Percentiles rank a stretch among this genome's conserved stretches.
Conservation (phyloP, 495 filamentous ascomycete genomes). For the Tuber umbilicatum region DNA sequence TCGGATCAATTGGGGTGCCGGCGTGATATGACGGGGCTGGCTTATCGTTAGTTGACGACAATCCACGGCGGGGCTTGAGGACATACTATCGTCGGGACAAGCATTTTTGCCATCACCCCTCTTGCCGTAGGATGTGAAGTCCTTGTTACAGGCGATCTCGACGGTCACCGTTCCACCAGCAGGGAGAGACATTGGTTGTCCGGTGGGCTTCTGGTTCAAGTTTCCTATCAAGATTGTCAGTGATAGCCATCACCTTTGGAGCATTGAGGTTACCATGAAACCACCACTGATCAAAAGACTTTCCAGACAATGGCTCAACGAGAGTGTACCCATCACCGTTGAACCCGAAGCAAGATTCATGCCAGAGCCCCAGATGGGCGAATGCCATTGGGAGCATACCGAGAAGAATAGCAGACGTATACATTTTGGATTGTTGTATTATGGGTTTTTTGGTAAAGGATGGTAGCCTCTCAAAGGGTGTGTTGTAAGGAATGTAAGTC, state of each 20-base stretch:
- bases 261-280: conserved; percentile 28
- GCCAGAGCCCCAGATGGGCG: conserved; percentile 25
- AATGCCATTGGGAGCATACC: conserved; percentile 21
- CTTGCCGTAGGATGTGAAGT: conserved; percentile 48
- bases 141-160: conserved; percentile 52
- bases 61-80: conserved; percentile 44
- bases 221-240: conserved; percentile 15
- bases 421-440: conserved; percentile 15
- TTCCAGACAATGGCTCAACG: conserved; percentile 20
- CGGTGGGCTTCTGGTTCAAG: conserved; percentile 32
- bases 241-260: neutral
- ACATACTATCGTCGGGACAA: conserved; percentile 42
- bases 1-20: conserved; percentile 46
- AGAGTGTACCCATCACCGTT: conserved; percentile 36
- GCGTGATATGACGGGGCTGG: conserved; percentile 44
- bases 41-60: conserved; percentile 45
- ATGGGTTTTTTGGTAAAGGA: neutral
- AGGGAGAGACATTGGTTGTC: conserved; percentile 49
- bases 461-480: neutral
- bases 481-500: neutral
- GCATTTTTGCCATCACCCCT: conserved; percentile 48
- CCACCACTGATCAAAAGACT: conserved; percentile 30
- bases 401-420: conserved; percentile 22
- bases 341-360: conserved; percentile 32
- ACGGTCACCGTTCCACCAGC: conserved; percentile 52